phyloP scores from a whole-genome alignment of 257 asterid species.

The Solanum etuberosum region DNA sequence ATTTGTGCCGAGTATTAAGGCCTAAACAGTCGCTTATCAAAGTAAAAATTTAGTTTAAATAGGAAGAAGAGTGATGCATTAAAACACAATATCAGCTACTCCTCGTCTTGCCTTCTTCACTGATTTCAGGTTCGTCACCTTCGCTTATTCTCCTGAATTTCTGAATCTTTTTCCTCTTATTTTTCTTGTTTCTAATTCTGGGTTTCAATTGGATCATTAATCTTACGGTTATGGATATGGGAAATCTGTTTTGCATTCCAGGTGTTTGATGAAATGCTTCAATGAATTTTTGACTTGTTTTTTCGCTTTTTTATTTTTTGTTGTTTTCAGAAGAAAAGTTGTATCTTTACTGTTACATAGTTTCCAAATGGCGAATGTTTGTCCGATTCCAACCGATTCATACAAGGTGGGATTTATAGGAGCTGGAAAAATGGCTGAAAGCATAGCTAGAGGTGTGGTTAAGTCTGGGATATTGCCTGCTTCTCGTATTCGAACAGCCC shows the following conservation, averaged over 20 bases:
- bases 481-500: conserved; percentile 66
- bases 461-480: conserved; percentile 71
- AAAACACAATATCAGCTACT: background rate
- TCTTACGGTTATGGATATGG: background rate
- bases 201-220: background rate
- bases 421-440: conserved; percentile 96
- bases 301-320: background rate
- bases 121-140: background rate
- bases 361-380: conserved; percentile 27
- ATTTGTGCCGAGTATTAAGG: background rate
- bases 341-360: background rate
- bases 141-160: background rate
- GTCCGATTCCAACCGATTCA: conserved; percentile 46
- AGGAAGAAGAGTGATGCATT: background rate
- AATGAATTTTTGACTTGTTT: background rate
- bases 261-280: background rate
- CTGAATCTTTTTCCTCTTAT: background rate
- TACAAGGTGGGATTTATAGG: conserved; percentile 83
- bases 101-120: background rate
- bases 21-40: background rate
- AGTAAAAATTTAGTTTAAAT: background rate
- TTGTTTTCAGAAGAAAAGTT: background rate
- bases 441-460: conserved; percentile 86
- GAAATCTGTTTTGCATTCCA: background rate
- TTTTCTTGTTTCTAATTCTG: background rate